Conservation (phyloP, 371 early-diverging fungal genomes). For the Mortierella sp. region DNA sequence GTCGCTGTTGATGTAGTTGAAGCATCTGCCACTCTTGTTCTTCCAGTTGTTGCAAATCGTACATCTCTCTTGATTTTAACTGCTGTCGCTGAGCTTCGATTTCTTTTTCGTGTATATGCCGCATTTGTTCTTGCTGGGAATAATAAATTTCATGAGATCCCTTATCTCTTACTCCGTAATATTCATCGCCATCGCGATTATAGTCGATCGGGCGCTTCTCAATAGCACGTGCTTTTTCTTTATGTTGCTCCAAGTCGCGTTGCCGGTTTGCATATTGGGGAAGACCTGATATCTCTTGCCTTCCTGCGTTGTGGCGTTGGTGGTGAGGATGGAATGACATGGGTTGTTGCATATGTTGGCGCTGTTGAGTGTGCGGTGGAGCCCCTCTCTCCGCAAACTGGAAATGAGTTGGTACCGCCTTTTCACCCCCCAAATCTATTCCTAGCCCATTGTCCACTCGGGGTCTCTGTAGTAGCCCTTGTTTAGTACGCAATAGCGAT, state of each 20-base stretch:
- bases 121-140: neutral
- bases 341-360: neutral
- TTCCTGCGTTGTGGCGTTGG: too few species aligned
- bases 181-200: neutral
- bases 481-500: neutral
- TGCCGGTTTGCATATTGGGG: neutral
- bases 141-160: neutral
- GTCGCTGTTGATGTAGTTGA: neutral
- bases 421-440: neutral
- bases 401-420: neutral
- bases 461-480: constrained; percentile 12
- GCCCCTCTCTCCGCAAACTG: neutral
- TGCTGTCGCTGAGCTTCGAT: neutral
- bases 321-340: too few species aligned
- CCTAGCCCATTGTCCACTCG: constrained; percentile 2
- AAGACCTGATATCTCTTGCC: neutral
- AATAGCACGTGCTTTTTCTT: neutral
- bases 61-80: neutral
- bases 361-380: neutral
- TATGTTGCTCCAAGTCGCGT: neutral
- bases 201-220: neutral
- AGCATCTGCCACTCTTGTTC: neutral
- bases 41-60: neutral
- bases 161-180: neutral
- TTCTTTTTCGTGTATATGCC: neutral